Percentiles rank a stretch among this genome's conserved stretches.
Conservation (phyloP, 2,329 filamentous ascomycete genomes). For the Passalora sequoiae region DNA sequence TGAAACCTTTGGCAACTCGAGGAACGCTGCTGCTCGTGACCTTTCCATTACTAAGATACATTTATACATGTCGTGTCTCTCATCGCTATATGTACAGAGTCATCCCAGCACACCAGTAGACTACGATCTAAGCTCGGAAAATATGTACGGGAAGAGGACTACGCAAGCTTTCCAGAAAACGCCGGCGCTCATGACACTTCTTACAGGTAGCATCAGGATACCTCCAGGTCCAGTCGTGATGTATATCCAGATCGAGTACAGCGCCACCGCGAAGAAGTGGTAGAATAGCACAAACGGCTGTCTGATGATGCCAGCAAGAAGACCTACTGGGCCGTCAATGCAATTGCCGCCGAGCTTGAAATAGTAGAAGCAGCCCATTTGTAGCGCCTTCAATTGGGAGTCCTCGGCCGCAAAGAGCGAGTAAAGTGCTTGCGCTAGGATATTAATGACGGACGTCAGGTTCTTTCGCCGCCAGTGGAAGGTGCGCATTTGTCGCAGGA, state of each 20-base stretch:
- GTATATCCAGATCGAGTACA: constrained; percentile 75
- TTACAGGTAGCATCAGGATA: constrained; percentile 37
- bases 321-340: constrained; percentile 71
- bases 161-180: constrained; percentile 49
- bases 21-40: no score
- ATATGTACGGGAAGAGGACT: constrained; percentile 50
- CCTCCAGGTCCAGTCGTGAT: constrained; percentile 43
- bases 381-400: constrained; percentile 69
- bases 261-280: constrained; percentile 92
- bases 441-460: constrained; percentile 85
- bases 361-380: constrained; percentile 87
- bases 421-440: constrained; percentile 93
- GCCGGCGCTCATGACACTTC: constrained; percentile 38
- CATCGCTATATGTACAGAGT: constrained; percentile 1
- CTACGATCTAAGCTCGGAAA: constrained; percentile 33
- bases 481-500: constrained; percentile 62
- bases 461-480: constrained; percentile 88
- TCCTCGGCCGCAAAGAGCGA: constrained; percentile 82
- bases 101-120: neutral
- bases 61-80: neutral
- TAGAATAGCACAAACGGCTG: constrained; percentile 73
- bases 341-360: constrained; percentile 70
- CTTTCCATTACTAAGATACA: neutral
- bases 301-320: constrained; percentile 76
- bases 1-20: no score